Percentiles rank a stretch among this genome's conserved stretches.
phyloP scores from a whole-genome alignment of 441 rosid genomes.

The Gossypium gossypioides region DNA sequence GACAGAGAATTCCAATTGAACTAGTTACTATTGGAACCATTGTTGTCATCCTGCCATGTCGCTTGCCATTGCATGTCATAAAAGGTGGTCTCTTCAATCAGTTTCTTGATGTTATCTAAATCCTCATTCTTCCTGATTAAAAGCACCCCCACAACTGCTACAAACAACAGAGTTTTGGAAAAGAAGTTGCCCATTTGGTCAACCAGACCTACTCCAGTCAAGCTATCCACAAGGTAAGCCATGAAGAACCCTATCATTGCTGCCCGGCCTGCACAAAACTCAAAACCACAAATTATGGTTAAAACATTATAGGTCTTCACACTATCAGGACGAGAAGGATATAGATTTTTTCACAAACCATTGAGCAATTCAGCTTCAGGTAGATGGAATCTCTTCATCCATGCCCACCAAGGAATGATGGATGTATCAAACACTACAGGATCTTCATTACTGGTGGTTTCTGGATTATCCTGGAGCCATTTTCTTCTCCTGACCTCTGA shows the following conservation, averaged over 20 bases:
- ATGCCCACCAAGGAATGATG: constrained; percentile 92
- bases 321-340: not conserved
- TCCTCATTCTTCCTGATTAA: constrained; percentile 82
- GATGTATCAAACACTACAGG: constrained; percentile 78
- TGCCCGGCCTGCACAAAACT: constrained; percentile 59
- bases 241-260: constrained; percentile 95
- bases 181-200: constrained; percentile 95
- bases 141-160: constrained; percentile 73
- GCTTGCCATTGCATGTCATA: constrained; percentile 98
- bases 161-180: constrained; percentile 78
- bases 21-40: constrained; percentile 22
- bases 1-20: not conserved
- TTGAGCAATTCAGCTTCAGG: constrained; percentile 87
- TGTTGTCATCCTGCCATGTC: constrained; percentile 62
- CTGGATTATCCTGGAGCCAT: constrained; percentile 75
- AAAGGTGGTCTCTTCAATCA: constrained; percentile 73
- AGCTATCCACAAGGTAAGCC: constrained; percentile 89
- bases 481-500: constrained; percentile 85
- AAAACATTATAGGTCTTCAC: not conserved
- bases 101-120: constrained; percentile 50
- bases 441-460: constrained; percentile 63
- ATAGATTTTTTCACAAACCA: constrained; percentile 33
- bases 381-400: constrained; percentile 84
- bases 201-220: constrained; percentile 84
- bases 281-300: not conserved